Conservation (phyloP, 2,329 filamentous ascomycete species). For the Tolypocladium ovalisporum region DNA sequence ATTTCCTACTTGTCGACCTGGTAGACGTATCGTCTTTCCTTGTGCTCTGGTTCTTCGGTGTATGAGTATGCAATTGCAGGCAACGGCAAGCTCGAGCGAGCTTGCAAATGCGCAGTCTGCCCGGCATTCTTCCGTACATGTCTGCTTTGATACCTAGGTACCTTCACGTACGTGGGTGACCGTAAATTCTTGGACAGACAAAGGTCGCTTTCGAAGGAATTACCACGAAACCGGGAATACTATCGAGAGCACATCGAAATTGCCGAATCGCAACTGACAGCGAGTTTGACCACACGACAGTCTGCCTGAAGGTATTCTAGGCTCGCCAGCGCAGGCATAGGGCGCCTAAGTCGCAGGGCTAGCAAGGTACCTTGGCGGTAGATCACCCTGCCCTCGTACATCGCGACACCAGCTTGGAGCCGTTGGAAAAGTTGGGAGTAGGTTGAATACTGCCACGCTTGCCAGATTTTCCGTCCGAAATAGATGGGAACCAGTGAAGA, state of each 20-base stretch:
- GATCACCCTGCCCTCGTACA: neutral
- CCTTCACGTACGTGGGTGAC: no score
- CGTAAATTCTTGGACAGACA: no score
- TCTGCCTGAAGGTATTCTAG: no score
- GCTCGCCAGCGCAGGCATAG: neutral
- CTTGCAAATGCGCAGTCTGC: neutral
- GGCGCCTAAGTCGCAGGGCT: neutral
- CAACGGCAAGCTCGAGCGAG: neutral
- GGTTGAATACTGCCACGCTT: neutral
- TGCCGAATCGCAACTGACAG: no score
- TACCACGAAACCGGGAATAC: no score
- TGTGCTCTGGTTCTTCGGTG: no score
- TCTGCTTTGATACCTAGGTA: no score
- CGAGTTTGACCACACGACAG: no score
- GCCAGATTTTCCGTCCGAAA: neutral
- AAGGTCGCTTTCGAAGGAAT: no score
- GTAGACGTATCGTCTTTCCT: neutral
- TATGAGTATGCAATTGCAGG: no score
- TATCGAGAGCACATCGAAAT: no score
- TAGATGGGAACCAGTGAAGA: neutral
- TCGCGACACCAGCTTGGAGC: neutral
- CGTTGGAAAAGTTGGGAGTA: neutral
- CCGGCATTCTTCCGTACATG: neutral
- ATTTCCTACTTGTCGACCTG: neutral
- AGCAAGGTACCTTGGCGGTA: neutral